Percentiles rank a stretch among this genome's conserved stretches.
These are phyloP conservation scores for Glonium stellatum DNA, from an alignment of 495 filamentous ascomycete genomes.

Conservation along the genomic window DNA sequence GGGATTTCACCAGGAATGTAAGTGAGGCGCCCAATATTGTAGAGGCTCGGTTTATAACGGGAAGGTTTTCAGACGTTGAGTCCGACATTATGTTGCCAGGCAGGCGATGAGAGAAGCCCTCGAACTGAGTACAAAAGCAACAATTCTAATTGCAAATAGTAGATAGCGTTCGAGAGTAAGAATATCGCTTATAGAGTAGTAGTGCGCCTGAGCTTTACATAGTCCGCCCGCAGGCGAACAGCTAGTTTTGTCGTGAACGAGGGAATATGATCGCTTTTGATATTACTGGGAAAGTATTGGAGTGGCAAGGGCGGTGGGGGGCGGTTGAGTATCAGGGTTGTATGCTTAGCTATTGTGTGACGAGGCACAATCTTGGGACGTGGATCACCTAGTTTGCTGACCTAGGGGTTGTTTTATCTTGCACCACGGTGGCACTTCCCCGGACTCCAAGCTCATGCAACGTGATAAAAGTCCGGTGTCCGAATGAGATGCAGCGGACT, in stretches of 20 bases:
- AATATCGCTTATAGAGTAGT: not conserved
- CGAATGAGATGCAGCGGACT: not conserved
- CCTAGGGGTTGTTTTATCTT: no score
- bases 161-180: not conserved
- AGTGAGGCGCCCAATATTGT: slow-evolving; percentile 17
- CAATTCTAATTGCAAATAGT: not conserved
- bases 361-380: no score
- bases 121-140: not conserved
- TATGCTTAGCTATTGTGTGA: no score
- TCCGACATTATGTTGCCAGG: not conserved
- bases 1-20: slow-evolving; percentile 19
- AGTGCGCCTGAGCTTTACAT: not conserved
- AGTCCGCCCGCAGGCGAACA: not conserved
- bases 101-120: not conserved
- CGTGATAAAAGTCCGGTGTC: not conserved
- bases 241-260: not conserved
- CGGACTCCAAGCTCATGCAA: not conserved
- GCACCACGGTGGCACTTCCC: no score
- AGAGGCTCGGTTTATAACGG: slow-evolving; percentile 16
- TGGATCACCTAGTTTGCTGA: no score
- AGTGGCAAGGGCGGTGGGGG: no score
- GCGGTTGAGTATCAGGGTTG: no score
- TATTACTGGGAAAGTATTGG: no score
- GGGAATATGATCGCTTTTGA: no score
- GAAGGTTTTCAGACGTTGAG: slow-evolving; percentile 7